Percentiles rank a stretch among this genome's conserved stretches.
phyloP scores from a whole-genome alignment of 495 filamentous ascomycete species.

The Daldinia concentrica region DNA sequence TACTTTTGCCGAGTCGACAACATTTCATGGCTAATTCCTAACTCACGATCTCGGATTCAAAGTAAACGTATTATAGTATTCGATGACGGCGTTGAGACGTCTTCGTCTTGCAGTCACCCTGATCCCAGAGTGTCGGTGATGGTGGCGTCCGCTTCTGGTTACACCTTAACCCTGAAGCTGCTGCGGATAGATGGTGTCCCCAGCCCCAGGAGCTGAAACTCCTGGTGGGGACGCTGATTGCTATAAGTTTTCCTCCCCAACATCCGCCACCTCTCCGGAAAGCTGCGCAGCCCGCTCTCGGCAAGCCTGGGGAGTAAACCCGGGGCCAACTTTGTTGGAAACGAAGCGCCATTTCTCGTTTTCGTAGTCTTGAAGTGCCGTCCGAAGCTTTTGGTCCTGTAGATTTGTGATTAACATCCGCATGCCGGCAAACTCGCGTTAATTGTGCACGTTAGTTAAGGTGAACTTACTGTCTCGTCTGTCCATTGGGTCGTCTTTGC shows the following conservation, averaged over 20 bases:
- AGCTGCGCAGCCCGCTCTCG: constrained; percentile 78
- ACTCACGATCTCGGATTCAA: constrained; percentile 6
- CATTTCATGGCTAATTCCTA: constrained; percentile 16
- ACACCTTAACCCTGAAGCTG: constrained; percentile 48
- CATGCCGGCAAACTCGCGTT: constrained; percentile 11
- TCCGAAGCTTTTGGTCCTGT: constrained; percentile 80
- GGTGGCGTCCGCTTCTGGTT: constrained; percentile 19
- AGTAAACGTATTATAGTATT: constrained; percentile 15
- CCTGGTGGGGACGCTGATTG: constrained; percentile 64
- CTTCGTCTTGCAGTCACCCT: constrained; percentile 11
- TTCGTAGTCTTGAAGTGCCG: constrained; percentile 86
- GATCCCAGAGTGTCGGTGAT: constrained; percentile 12
- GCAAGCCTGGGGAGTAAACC: constrained; percentile 85
- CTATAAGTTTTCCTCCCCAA: constrained; percentile 58
- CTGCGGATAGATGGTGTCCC: constrained; percentile 58
- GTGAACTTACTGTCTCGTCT: constrained; percentile 79
- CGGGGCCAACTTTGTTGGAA: constrained; percentile 83
- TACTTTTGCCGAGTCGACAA: constrained; percentile 23
- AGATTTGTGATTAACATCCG: constrained; percentile 30
- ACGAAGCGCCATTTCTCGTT: constrained; percentile 90
- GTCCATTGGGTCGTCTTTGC: constrained; percentile 93
- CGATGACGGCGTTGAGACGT: constrained; percentile 2
- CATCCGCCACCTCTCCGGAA: constrained; percentile 44
- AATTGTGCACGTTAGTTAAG: constrained; percentile 20
- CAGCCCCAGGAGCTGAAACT: constrained; percentile 61